Evolutionary conservation across 345 rosid genomes (phyloP).

Genomic region (Brassica cretica): DNA sequence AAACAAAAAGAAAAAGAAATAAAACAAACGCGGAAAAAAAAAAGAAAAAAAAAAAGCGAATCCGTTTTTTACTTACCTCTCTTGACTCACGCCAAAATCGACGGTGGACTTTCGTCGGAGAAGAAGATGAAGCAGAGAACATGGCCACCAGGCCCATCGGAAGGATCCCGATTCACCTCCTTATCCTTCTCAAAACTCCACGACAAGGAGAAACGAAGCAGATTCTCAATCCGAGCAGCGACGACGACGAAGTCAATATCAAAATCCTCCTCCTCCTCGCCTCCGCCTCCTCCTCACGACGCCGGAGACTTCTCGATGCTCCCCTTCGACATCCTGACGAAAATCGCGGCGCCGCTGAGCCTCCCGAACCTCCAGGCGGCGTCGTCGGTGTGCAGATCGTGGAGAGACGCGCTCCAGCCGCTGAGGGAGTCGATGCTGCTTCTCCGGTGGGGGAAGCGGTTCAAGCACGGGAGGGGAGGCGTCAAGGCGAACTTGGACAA

Average conservation of each 20-base stretch:
- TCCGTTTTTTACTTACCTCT: conserved; percentile 15
- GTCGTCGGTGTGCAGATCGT: conserved; percentile 75
- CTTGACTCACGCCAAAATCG: conserved; percentile 26
- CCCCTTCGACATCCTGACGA: conserved; percentile 66
- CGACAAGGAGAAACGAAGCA: conserved; percentile 29
- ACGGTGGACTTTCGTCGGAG: conserved; percentile 33
- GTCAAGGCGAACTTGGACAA: conserved; percentile 60
- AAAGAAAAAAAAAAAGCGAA: not conserved
- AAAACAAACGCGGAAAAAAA: conserved; percentile 1
- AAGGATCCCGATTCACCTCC: conserved; percentile 45
- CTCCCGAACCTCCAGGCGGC: conserved; percentile 64
- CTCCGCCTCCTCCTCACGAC: not conserved
- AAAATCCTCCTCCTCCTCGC: conserved; percentile 6
- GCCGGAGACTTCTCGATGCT: conserved; percentile 61
- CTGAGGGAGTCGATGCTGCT: conserved; percentile 83
- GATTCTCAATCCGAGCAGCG: conserved; percentile 21
- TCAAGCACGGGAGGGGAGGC: conserved; percentile 84
- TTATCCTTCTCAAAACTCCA: conserved; percentile 26
- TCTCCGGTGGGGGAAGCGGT: conserved; percentile 74
- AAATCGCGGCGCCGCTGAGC: conserved; percentile 67
- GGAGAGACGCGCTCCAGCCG: conserved; percentile 83
- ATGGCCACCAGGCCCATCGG: conserved; percentile 57
- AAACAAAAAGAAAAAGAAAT: not conserved
- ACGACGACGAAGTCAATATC: conserved; percentile 18
- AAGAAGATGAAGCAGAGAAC: conserved; percentile 52